Percentiles rank a stretch among this genome's conserved stretches.
Evolutionary conservation across 192 early-diverging fungal species (phyloP).

Genomic region (Gamsiella multidivaricata): DNA sequence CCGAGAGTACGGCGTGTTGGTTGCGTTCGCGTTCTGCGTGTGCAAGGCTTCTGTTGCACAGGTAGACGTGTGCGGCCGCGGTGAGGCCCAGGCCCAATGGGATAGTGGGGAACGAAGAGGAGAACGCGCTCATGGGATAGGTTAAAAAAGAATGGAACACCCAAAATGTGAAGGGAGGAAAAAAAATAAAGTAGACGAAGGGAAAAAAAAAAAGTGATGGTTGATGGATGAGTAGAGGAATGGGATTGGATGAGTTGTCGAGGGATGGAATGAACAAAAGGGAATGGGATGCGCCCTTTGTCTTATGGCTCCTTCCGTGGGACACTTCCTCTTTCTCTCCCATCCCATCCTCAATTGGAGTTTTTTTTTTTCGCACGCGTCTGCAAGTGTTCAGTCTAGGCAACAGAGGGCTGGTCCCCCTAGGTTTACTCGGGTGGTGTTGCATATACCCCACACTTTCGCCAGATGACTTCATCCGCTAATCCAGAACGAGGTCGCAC

Average conservation of each 20-base stretch:
- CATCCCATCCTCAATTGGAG: too few relatives aligned
- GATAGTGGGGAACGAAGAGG: slow-evolving; percentile 9
- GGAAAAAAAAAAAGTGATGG: not conserved
- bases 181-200: not conserved
- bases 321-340: not conserved
- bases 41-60: slow-evolving; percentile 11
- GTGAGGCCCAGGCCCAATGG: slow-evolving; percentile 22
- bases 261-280: not conserved
- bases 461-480: too few relatives aligned
- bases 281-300: too few relatives aligned
- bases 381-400: too few relatives aligned
- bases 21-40: slow-evolving; percentile 6
- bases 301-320: too few relatives aligned
- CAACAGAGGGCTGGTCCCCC: too few relatives aligned
- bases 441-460: too few relatives aligned
- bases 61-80: slow-evolving; percentile 15
- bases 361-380: slow-evolving; percentile 6
- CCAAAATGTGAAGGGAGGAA: not conserved
- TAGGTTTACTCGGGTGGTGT: too few relatives aligned
- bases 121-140: not conserved
- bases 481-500: too few relatives aligned
- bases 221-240: not conserved
- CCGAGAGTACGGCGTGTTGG: not conserved
- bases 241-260: not conserved
- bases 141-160: too few relatives aligned